Evolutionary conservation across 75 land plant species (phyloP).

Genomic region (Pseudotsuga menziesii): DNA sequence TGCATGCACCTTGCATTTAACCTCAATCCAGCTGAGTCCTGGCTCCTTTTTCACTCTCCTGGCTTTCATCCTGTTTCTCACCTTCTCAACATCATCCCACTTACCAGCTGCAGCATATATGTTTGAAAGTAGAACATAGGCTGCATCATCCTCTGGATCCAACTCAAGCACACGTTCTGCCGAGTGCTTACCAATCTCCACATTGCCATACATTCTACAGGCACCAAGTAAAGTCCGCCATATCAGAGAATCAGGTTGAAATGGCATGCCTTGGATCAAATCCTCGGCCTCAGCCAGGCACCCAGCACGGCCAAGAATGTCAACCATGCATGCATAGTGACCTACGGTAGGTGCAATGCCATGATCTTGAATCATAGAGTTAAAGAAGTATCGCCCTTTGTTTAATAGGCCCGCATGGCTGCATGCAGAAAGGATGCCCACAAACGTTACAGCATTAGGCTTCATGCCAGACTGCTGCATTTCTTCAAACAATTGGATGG

Average conservation of each 20-base stretch:
- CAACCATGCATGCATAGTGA: conserved; percentile 4
- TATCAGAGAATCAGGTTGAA: background rate
- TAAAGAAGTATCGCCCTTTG: background rate
- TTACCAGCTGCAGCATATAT: conserved; percentile 1
- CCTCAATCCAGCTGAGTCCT: no score
- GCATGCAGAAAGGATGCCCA: background rate
- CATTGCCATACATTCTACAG: background rate
- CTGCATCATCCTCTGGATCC: background rate
- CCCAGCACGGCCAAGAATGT: background rate
- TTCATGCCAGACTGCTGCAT: conserved; percentile 29
- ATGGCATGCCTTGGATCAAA: background rate
- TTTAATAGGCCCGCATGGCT: background rate
- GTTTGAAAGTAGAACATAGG: background rate
- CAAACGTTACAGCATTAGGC: conserved; percentile 26
- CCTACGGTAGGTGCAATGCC: background rate
- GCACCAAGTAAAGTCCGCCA: background rate
- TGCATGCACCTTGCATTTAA: no score
- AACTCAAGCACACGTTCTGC: background rate
- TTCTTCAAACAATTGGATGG: conserved; percentile 24
- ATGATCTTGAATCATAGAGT: background rate
- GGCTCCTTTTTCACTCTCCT: no score
- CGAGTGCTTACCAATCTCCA: background rate
- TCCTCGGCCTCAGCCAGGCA: background rate
- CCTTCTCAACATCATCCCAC: background rate
- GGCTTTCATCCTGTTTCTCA: no score